These are phyloP conservation scores for Apophysomyces variabilis DNA, from an alignment of 371 early-diverging fungal species.

Conservation along the genomic window DNA sequence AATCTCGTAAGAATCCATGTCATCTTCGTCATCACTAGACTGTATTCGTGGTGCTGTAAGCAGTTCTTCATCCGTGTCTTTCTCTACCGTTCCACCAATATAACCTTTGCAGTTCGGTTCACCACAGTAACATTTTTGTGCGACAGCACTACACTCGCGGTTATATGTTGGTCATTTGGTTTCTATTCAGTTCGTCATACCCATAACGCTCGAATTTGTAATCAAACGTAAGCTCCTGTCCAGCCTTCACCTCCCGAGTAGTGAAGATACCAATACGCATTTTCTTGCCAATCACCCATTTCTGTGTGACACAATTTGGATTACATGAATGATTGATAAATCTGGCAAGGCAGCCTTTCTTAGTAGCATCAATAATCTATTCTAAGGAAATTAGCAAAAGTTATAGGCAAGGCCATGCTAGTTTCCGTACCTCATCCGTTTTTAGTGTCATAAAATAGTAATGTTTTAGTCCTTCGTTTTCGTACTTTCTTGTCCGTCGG, in stretches of 20 bases:
- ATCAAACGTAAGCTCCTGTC: constrained; percentile 92
- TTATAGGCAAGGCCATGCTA: neutral
- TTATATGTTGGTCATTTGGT: neutral
- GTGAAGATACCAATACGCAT: constrained; percentile 85
- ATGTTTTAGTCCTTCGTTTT: constrained; percentile 78
- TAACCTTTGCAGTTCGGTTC: constrained; percentile 84
- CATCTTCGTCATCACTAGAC: constrained; percentile 13
- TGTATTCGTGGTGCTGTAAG: constrained; percentile 9
- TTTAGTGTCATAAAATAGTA: constrained; percentile 96
- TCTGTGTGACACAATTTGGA: constrained; percentile 85
- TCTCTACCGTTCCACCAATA: constrained; percentile 75
- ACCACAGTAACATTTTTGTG: constrained; percentile 93
- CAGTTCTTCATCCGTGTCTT: constrained; percentile 8
- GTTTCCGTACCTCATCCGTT: constrained; percentile 69
- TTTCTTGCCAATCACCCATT: constrained; percentile 80
- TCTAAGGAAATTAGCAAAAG: neutral
- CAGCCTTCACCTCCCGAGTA: constrained; percentile 62
- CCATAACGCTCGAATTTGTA: constrained; percentile 87
- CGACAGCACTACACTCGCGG: constrained; percentile 63
- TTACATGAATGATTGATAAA: constrained; percentile 93
- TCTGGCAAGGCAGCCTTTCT: constrained; percentile 82
- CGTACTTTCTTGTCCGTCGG: constrained; percentile 80
- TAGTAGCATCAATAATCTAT: constrained; percentile 88
- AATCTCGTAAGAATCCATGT: constrained; percentile 13
- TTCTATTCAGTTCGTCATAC: constrained; percentile 21